Evolutionary conservation across 2,329 filamentous ascomycete genomes (phyloP).

Genomic region (Lasiodiplodia gonubiensis): DNA sequence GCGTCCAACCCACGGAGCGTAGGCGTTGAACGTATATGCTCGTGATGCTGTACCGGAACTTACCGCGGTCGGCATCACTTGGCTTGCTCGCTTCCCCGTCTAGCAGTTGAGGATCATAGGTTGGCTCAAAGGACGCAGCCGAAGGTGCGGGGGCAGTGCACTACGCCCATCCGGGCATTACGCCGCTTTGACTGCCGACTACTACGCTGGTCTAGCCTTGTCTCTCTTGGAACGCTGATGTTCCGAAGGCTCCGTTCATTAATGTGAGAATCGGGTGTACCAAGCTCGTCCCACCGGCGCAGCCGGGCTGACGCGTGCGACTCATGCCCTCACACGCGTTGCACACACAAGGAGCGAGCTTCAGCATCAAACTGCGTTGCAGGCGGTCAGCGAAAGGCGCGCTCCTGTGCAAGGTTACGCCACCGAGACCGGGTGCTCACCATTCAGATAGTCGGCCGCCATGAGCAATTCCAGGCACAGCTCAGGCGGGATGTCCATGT

Average conservation of each 20-base stretch:
- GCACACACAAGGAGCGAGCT: not conserved
- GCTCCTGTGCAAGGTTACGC: not conserved
- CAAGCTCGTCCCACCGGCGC: not conserved
- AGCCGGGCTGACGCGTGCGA: not conserved
- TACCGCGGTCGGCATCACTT: not conserved
- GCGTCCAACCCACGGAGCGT: conserved; percentile 30
- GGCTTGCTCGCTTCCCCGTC: not conserved
- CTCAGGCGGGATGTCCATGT: conserved; percentile 81
- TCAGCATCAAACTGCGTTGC: conserved; percentile 15
- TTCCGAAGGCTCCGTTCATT: not conserved
- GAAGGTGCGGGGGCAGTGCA: not conserved
- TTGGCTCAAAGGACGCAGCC: not conserved
- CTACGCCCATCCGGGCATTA: not conserved
- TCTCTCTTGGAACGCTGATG: not conserved
- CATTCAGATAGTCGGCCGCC: conserved; percentile 77
- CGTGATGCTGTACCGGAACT: conserved; percentile 29
- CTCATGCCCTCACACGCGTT: conserved; percentile 5
- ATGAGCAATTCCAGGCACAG: conserved; percentile 78
- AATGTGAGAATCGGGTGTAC: not conserved
- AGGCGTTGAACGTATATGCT: conserved; percentile 33
- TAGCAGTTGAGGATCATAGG: not conserved
- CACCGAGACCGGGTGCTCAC: conserved; percentile 33
- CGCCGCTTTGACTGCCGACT: conserved; percentile 1
- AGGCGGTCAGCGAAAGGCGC: conserved; percentile 1
- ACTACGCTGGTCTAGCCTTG: not conserved